phyloP scores from a whole-genome alignment of 2,329 filamentous ascomycete species.

The Rosellinia necatrix region DNA sequence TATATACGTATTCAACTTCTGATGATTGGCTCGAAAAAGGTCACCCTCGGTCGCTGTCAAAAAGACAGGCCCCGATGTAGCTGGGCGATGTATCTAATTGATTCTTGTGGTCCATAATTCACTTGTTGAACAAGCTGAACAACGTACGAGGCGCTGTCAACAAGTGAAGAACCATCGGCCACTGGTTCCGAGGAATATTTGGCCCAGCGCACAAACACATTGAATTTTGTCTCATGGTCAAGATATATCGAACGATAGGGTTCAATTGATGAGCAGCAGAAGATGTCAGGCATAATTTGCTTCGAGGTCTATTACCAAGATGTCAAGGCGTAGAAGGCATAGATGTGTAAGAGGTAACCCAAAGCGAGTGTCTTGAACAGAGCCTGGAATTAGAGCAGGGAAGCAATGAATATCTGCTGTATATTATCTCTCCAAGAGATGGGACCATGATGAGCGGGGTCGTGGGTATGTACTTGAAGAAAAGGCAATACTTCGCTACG shows the following conservation, averaged over 20 bases:
- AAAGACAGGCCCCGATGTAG: not conserved
- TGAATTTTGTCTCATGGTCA: constrained; percentile 26
- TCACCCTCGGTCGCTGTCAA: not conserved
- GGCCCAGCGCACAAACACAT: constrained; percentile 39
- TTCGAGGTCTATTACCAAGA: too few species aligned
- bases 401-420: too few species aligned
- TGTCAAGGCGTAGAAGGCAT: too few species aligned
- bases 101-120: constrained; percentile 51
- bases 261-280: constrained; percentile 6
- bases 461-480: too few species aligned
- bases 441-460: too few species aligned
- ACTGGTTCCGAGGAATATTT: constrained; percentile 32
- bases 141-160: constrained; percentile 31
- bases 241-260: not conserved
- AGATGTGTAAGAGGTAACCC: too few species aligned
- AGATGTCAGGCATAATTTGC: not conserved
- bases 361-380: too few species aligned
- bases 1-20: not conserved
- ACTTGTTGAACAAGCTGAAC: constrained; percentile 51
- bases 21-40: not conserved
- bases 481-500: too few species aligned
- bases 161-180: constrained; percentile 11
- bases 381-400: too few species aligned
- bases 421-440: too few species aligned
- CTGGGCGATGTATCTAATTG: constrained; percentile 48